These are phyloP conservation scores for Talaromyces liani DNA, from an alignment of 495 filamentous ascomycete species.

Conservation along the genomic window DNA sequence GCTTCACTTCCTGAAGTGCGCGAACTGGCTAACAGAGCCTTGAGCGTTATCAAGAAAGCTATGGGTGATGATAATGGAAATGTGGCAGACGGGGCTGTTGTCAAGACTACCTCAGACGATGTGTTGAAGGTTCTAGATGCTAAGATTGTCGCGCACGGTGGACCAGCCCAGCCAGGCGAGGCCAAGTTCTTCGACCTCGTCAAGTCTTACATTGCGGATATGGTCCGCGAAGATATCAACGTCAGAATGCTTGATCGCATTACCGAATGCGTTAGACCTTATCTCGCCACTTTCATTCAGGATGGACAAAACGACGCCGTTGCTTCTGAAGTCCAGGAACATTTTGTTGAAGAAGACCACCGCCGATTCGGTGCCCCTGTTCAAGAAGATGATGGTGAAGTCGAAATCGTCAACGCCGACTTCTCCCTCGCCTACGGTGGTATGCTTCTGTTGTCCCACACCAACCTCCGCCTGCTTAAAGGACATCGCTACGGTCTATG, in stretches of 20 bases:
- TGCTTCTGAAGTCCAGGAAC: slow-evolving; percentile 56
- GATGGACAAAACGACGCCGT: slow-evolving; percentile 50
- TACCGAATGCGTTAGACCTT: slow-evolving; percentile 55
- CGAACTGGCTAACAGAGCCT: slow-evolving; percentile 74
- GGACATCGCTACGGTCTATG: slow-evolving; percentile 96
- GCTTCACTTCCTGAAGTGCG: slow-evolving; percentile 93
- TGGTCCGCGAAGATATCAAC: slow-evolving; percentile 87
- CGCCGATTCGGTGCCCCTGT: slow-evolving; percentile 80
- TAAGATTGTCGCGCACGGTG: slow-evolving; percentile 63
- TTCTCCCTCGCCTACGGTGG: slow-evolving; percentile 98
- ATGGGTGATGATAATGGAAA: slow-evolving; percentile 67
- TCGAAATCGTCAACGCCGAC: slow-evolving; percentile 95
- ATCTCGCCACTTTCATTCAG: slow-evolving; percentile 63
- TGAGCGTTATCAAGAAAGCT: slow-evolving; percentile 86
- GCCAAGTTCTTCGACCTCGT: slow-evolving; percentile 56
- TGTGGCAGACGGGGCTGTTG: slow-evolving; percentile 50
- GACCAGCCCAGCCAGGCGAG: slow-evolving; percentile 50
- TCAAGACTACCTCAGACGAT: slow-evolving; percentile 65
- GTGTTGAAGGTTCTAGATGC: slow-evolving; percentile 66
- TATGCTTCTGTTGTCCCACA: slow-evolving; percentile 95
- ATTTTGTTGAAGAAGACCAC: slow-evolving; percentile 73
- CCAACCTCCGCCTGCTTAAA: slow-evolving; percentile 87
- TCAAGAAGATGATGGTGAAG: slow-evolving; percentile 76
- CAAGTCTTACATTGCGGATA: slow-evolving; percentile 69
- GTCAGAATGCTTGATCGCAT: slow-evolving; percentile 72